These are phyloP conservation scores for Megacollybia marginata DNA, from an alignment of 768 basidiomycete species.

Conservation along the genomic window DNA sequence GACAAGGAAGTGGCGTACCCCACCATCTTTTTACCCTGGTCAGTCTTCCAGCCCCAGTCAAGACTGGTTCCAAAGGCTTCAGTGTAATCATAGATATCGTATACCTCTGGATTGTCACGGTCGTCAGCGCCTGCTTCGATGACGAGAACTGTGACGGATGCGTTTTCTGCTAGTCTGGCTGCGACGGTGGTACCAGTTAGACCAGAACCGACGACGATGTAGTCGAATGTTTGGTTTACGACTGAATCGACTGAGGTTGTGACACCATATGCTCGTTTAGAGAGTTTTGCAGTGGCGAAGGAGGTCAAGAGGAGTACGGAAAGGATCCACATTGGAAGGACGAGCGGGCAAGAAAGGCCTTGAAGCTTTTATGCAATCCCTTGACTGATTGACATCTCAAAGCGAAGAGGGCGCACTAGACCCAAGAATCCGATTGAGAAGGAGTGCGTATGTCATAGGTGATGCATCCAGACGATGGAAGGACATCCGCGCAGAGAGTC, in stretches of 20 bases:
- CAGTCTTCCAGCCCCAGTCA: conserved; percentile 40
- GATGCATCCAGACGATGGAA: no score
- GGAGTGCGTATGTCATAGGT: no score
- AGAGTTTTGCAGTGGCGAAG: background rate
- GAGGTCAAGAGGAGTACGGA: background rate
- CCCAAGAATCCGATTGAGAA: no score
- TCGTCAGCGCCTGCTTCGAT: conserved; percentile 47
- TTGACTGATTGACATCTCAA: no score
- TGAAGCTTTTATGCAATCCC: no score
- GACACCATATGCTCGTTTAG: background rate
- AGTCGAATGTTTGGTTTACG: conserved; percentile 27
- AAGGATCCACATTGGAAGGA: no score
- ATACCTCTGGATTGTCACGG: conserved; percentile 33
- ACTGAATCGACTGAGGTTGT: background rate
- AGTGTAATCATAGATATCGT: conserved; percentile 38
- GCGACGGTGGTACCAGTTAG: conserved; percentile 26
- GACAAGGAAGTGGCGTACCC: conserved; percentile 22
- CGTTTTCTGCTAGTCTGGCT: conserved; percentile 28
- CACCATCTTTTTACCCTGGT: conserved; percentile 29
- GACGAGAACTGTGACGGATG: conserved; percentile 26
- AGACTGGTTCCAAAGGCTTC: conserved; percentile 33
- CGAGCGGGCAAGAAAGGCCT: no score
- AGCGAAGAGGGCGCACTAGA: no score
- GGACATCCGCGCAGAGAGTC: no score
- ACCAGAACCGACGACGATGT: conserved; percentile 38